Percentiles rank a stretch among this genome's conserved stretches.
These are phyloP conservation scores for Epichloe baconii DNA, from an alignment of 2,329 filamentous ascomycete genomes.

Conservation along the genomic window DNA sequence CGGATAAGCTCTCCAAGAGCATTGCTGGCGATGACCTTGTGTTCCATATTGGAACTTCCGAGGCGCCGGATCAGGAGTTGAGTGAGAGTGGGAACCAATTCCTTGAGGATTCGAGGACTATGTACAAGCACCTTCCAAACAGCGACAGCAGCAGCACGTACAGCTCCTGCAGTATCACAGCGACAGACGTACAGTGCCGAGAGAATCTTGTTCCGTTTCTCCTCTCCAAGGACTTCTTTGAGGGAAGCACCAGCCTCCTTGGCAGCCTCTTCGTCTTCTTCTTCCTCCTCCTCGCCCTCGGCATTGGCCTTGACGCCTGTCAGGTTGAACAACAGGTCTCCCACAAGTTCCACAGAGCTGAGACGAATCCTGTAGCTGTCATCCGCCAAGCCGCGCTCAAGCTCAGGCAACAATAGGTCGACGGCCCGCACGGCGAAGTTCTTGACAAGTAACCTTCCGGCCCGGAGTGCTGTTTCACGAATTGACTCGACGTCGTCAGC, in stretches of 20 bases:
- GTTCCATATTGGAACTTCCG: conserved; percentile 93
- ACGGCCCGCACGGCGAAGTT: conserved; percentile 95
- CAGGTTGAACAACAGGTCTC: conserved; percentile 93
- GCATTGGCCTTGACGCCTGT: conserved; percentile 77
- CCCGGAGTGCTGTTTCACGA: conserved; percentile 87
- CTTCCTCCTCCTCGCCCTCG: conserved; percentile 60
- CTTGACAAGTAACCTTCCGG: conserved; percentile 89
- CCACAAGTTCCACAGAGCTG: conserved; percentile 94
- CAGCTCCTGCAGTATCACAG: conserved; percentile 86
- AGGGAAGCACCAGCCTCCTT: conserved; percentile 87
- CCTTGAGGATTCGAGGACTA: conserved; percentile 82
- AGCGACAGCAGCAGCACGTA: conserved; percentile 76
- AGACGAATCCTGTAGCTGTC: conserved; percentile 96
- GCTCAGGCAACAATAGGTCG: conserved; percentile 82
- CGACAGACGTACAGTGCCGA: conserved; percentile 97
- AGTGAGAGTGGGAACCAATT: conserved; percentile 86
- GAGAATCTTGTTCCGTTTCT: conserved; percentile 91
- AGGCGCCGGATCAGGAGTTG: conserved; percentile 89
- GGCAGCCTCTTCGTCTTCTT: conserved; percentile 54
- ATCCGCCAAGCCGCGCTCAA: conserved; percentile 93
- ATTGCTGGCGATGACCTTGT: conserved; percentile 97
- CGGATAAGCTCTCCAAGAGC: conserved; percentile 92
- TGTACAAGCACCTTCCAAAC: conserved; percentile 97
- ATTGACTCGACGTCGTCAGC: conserved; percentile 96
- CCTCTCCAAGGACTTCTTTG: conserved; percentile 84